Evolutionary conservation across 2,329 filamentous ascomycete genomes (phyloP).

Genomic region (Mollisia scopiformis): DNA sequence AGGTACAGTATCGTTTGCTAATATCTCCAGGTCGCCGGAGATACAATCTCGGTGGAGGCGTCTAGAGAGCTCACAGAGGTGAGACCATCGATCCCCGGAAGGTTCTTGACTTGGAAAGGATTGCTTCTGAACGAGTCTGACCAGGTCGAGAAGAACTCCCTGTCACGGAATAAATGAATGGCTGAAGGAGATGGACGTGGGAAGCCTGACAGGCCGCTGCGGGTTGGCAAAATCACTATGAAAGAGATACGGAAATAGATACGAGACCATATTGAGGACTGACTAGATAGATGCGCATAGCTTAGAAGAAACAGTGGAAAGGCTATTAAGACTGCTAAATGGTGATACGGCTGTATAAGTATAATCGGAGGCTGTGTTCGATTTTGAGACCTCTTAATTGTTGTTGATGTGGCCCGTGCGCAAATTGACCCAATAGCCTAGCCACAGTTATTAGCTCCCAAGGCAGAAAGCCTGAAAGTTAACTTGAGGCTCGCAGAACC

Average conservation of each 20-base stretch:
- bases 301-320: too few species aligned
- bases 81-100: constrained; percentile 1
- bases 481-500: constrained; percentile 3
- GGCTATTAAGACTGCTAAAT: too few species aligned
- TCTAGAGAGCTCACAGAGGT: constrained; percentile 2
- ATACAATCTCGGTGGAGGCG: constrained; percentile 4
- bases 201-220: constrained; percentile 2
- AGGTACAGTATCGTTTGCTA: constrained; percentile 4
- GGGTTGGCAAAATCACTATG: not conserved
- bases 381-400: too few species aligned
- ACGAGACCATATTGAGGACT: not conserved
- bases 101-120: constrained; percentile 3
- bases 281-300: not conserved
- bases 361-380: too few species aligned
- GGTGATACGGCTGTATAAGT: too few species aligned
- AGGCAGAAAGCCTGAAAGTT: constrained; percentile 1
- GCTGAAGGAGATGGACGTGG: not conserved
- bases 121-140: not conserved
- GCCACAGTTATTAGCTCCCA: not conserved
- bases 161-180: constrained; percentile 1
- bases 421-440: not conserved
- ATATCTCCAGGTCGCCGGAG: not conserved
- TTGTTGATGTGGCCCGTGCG: too few species aligned
- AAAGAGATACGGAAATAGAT: not conserved
- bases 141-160: constrained; percentile 1